phyloP scores from a whole-genome alignment of 2,329 filamentous ascomycete genomes.

The Cercospora berteroae region DNA sequence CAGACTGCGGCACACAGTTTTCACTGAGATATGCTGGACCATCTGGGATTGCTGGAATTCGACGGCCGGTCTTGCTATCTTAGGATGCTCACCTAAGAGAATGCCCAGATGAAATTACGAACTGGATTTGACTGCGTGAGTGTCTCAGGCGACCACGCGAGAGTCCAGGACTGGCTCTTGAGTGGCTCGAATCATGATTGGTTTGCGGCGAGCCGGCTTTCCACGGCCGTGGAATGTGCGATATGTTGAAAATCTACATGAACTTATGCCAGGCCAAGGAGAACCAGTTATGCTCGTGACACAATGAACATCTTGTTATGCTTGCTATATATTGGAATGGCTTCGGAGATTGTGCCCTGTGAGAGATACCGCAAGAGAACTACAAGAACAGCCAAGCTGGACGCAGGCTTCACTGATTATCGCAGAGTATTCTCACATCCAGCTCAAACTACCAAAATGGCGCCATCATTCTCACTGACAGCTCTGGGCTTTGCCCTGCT shows the following conservation, averaged over 20 bases:
- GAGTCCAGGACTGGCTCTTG: not conserved
- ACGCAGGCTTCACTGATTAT: too few species aligned
- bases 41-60: too few species aligned
- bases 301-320: constrained; percentile 1
- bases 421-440: not conserved
- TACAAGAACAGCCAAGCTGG: too few species aligned
- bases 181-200: not conserved
- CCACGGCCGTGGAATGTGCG: constrained; percentile 7
- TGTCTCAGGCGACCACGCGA: too few species aligned
- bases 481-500: not conserved
- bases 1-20: too few species aligned
- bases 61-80: too few species aligned
- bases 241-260: too few species aligned
- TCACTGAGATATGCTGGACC: too few species aligned
- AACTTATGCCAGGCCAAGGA: not conserved
- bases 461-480: not conserved
- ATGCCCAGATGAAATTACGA: too few species aligned
- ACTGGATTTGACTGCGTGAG: too few species aligned
- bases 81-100: too few species aligned
- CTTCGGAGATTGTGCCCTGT: not conserved
- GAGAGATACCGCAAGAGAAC: too few species aligned
- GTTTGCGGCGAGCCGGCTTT: not conserved
- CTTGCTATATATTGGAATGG: constrained; percentile 2
- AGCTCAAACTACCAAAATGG: not conserved
- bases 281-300: not conserved